Evolutionary conservation across 805 yeast species (phyloP).

Genomic region (Metschnikowia vanudenii): DNA sequence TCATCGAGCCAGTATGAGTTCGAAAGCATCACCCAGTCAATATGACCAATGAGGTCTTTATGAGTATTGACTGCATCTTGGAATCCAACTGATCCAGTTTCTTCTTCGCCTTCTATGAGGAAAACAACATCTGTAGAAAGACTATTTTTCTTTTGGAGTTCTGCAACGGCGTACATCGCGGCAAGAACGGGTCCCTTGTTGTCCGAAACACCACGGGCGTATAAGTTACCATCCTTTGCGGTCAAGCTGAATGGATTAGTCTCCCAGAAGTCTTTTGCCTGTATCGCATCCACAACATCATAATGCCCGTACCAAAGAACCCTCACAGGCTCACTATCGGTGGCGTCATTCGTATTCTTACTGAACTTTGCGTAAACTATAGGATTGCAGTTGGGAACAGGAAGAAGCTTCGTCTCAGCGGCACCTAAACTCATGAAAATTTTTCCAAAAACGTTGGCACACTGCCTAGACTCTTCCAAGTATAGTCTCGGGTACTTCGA

Average conservation of each 20-base stretch:
- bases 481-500: conserved; percentile 67
- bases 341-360: conserved; percentile 21
- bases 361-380: conserved; percentile 74
- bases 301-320: conserved; percentile 94
- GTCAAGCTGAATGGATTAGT: conserved; percentile 76
- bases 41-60: conserved; percentile 55
- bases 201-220: conserved; percentile 92
- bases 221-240: conserved; percentile 78
- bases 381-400: conserved; percentile 80
- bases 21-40: conserved; percentile 88
- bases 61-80: conserved; percentile 58
- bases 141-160: conserved; percentile 48
- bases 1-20: conserved; percentile 96
- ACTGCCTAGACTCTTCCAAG: conserved; percentile 77
- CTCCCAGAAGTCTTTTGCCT: conserved; percentile 56
- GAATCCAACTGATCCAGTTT: conserved; percentile 87
- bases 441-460: conserved; percentile 72
- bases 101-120: conserved; percentile 93
- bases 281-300: conserved; percentile 83
- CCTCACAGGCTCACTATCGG: conserved; percentile 27
- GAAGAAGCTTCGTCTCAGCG: conserved; percentile 59
- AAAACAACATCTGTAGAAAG: conserved; percentile 76
- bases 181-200: conserved; percentile 93
- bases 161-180: conserved; percentile 83
- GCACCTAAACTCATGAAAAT: conserved; percentile 72